These are phyloP conservation scores for Metarhizium humberi DNA, from an alignment of 2,329 filamentous ascomycete genomes.

Conservation along the genomic window DNA sequence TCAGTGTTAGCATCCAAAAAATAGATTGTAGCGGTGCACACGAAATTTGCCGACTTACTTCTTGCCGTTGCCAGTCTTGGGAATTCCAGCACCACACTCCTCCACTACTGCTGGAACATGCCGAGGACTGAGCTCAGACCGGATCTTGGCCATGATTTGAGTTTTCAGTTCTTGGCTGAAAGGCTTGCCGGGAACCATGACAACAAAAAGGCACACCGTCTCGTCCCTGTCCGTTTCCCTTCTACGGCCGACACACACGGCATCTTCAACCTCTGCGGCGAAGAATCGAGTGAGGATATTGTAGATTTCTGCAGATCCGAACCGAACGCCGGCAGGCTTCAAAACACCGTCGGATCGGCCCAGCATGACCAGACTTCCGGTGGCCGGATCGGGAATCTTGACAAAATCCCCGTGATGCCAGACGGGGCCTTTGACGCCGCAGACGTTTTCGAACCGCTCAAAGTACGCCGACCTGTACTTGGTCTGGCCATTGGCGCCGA, in stretches of 20 bases:
- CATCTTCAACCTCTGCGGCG: conserved; percentile 67
- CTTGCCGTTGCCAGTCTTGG: conserved; percentile 89
- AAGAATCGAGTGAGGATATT: conserved; percentile 86
- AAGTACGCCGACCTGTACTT: conserved; percentile 86
- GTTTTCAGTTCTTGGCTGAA: conserved; percentile 53
- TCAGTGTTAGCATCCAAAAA: conserved; percentile 8
- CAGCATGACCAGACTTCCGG: conserved; percentile 79
- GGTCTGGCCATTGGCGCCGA: conserved; percentile 52
- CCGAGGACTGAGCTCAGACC: conserved; percentile 71
- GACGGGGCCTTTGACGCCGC: conserved; percentile 33
- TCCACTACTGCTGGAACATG: conserved; percentile 83
- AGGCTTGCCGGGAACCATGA: conserved; percentile 50
- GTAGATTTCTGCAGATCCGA: conserved; percentile 93
- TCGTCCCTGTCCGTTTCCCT: conserved; percentile 67
- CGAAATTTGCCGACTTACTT: conserved; percentile 51
- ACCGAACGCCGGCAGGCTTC: conserved; percentile 84
- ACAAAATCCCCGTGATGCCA: conserved; percentile 98
- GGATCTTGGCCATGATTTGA: conserved; percentile 59
- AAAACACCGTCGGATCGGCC: conserved; percentile 87
- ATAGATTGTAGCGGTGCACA: not conserved
- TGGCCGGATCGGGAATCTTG: conserved; percentile 51
- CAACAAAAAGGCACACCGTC: conserved; percentile 80
- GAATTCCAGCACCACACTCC: conserved; percentile 71
- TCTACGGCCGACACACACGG: conserved; percentile 75
- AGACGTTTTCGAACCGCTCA: conserved; percentile 56